These are phyloP conservation scores for Poa annua DNA, from an alignment of 176 grass and related monocot genomes.

Conservation along the genomic window DNA sequence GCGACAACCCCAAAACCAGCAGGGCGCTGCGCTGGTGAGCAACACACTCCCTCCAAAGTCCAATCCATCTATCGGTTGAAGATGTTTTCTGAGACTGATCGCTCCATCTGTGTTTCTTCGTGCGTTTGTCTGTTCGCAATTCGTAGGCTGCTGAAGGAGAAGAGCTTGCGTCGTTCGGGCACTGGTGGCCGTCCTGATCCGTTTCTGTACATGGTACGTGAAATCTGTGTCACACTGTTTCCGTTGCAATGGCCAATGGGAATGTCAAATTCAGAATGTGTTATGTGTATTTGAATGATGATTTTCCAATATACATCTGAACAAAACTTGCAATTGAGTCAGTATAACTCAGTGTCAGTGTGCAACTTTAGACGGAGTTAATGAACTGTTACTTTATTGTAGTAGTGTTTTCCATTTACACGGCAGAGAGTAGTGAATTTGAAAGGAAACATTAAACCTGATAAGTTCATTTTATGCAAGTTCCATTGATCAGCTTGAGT, in stretches of 20 bases:
- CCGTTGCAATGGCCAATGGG: neutral
- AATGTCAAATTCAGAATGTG: neutral
- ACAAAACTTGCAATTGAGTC: neutral
- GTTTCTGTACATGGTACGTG: constrained; percentile 56
- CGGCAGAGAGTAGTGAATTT: neutral
- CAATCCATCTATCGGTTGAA: constrained; percentile 4
- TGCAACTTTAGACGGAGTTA: neutral
- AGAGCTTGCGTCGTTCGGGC: constrained; percentile 40
- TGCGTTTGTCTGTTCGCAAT: constrained; percentile 16
- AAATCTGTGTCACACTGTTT: constrained; percentile 9
- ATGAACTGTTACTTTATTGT: neutral
- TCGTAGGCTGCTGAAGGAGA: constrained; percentile 46
- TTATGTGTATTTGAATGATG: neutral
- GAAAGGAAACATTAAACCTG: neutral
- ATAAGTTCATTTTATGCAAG: neutral
- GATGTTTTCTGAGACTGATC: constrained; percentile 5
- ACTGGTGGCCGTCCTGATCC: constrained; percentile 44
- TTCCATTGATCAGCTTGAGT: neutral
- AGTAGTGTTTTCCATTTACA: neutral
- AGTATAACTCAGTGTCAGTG: neutral
- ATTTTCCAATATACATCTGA: neutral
- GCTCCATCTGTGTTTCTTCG: neutral
- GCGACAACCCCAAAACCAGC: constrained; percentile 48
- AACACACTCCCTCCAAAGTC: neutral
- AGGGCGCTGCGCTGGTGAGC: constrained; percentile 55